Conservation (phyloP, 2,329 filamentous ascomycete genomes). For the Aureobasidium uvarum region DNA sequence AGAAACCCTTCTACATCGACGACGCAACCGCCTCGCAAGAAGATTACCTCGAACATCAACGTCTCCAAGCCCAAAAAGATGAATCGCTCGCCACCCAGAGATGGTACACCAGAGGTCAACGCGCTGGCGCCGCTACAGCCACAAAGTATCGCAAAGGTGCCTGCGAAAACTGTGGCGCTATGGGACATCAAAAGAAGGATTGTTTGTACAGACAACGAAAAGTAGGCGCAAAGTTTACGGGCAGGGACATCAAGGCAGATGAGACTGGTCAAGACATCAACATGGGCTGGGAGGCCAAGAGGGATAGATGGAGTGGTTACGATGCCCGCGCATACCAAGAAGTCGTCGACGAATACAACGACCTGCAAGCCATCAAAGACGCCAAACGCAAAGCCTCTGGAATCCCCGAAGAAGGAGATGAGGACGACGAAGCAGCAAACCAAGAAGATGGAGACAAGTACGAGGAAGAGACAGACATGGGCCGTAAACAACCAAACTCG, state of each 20-base stretch:
- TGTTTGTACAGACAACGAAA: conserved; percentile 87
- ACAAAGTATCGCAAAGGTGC: conserved; percentile 98
- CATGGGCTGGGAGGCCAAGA: conserved; percentile 93
- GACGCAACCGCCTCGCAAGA: conserved; percentile 67
- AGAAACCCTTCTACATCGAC: conserved; percentile 93
- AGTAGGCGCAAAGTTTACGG: conserved; percentile 86
- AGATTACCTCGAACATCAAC: conserved; percentile 97
- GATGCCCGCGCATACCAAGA: conserved; percentile 79
- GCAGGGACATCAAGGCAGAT: conserved; percentile 89
- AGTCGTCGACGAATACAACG: conserved; percentile 86
- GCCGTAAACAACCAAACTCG: conserved; percentile 83
- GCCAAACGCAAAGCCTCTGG: conserved; percentile 31
- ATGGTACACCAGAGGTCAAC: conserved; percentile 93
- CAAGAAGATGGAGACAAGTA: conserved; percentile 64
- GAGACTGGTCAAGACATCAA: conserved; percentile 81
- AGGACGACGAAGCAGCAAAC: conserved; percentile 43
- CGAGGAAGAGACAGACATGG: conserved; percentile 96
- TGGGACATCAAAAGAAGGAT: conserved; percentile 95
- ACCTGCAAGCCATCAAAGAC: conserved; percentile 72
- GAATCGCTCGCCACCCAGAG: conserved; percentile 61
- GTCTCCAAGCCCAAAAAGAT: conserved; percentile 68
- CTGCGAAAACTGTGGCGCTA: conserved; percentile 96
- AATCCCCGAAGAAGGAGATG: conserved; percentile 37
- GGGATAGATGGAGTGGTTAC: conserved; percentile 98
- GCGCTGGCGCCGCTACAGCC: conserved; percentile 71